A percentile compares a stretch with the other conserved stretches of the same genome.
These are phyloP conservation scores for Fusarium sp. DNA, from an alignment of 2,329 filamentous ascomycete species.

Conservation along the genomic window DNA sequence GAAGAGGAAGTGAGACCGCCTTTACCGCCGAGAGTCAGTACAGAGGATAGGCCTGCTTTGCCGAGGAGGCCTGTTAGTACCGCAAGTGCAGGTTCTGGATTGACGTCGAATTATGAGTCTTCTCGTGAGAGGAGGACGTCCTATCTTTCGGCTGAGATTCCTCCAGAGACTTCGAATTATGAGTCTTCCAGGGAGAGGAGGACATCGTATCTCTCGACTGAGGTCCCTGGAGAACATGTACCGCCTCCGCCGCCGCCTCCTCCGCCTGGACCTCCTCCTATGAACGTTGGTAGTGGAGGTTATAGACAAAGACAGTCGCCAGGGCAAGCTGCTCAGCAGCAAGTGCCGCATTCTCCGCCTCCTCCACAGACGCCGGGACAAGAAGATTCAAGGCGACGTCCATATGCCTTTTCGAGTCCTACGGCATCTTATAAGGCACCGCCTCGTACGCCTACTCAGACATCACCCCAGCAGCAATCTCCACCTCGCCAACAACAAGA, in stretches of 20 bases:
- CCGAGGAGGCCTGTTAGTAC: conserved; percentile 26
- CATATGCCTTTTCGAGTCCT: background rate
- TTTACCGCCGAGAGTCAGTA: conserved; percentile 20
- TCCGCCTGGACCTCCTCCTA: conserved; percentile 18
- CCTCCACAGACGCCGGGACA: background rate
- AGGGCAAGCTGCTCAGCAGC: background rate
- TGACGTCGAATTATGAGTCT: conserved; percentile 1
- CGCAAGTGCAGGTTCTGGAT: background rate
- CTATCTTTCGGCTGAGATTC: conserved; percentile 1
- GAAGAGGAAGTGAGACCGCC: conserved; percentile 1
- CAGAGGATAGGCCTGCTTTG: conserved; percentile 19
- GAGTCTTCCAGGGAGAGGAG: background rate
- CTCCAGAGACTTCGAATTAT: background rate
- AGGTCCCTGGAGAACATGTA: background rate
- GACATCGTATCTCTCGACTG: background rate
- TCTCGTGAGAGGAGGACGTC: background rate
- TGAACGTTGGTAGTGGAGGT: background rate
- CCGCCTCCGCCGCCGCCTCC: conserved; percentile 17
- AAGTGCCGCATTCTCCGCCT: background rate
- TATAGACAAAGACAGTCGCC: background rate
- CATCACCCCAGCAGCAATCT: background rate
- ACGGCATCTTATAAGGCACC: background rate
- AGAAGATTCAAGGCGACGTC: background rate
- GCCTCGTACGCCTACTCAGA: background rate
- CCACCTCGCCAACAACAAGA: background rate